Evolutionary conservation across 345 rosid genomes (phyloP).

Genomic region (Ricinus communis): DNA sequence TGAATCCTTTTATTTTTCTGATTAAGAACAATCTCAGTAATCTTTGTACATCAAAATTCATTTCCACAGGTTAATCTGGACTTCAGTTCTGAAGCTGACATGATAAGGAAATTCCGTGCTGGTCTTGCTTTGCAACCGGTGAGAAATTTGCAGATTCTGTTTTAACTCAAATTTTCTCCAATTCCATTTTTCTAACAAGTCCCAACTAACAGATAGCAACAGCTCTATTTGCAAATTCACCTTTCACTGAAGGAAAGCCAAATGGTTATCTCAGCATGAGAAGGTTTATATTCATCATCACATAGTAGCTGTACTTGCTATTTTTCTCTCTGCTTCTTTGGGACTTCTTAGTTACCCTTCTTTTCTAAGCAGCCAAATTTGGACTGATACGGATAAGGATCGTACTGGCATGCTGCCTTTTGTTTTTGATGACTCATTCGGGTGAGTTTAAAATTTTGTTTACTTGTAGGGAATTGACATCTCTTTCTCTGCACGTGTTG

Average conservation of each 20-base stretch:
- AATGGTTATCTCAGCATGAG: slow-evolving; percentile 98
- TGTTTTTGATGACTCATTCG: slow-evolving; percentile 87
- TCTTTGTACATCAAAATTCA: slow-evolving; percentile 5
- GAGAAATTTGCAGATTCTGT: slow-evolving; percentile 33
- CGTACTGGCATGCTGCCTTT: slow-evolving; percentile 97
- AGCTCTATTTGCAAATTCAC: slow-evolving; percentile 96
- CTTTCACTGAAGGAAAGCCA: slow-evolving; percentile 96
- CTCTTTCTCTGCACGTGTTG: too few species aligned
- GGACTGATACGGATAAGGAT: slow-evolving; percentile 92
- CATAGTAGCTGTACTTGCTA: slow-evolving; percentile 4
- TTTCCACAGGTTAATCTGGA: slow-evolving; percentile 84
- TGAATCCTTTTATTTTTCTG: neutral
- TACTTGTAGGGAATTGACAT: neutral
- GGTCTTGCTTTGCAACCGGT: slow-evolving; percentile 99
- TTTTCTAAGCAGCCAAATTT: slow-evolving; percentile 70
- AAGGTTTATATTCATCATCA: slow-evolving; percentile 49
- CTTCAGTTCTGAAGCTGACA: slow-evolving; percentile 92
- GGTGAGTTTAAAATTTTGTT: slow-evolving; percentile 50
- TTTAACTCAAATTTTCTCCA: slow-evolving; percentile 10
- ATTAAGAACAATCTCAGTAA: neutral
- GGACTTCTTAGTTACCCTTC: slow-evolving; percentile 22
- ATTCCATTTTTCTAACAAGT: slow-evolving; percentile 31
- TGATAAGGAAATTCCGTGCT: slow-evolving; percentile 93
- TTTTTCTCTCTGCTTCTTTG: slow-evolving; percentile 3
- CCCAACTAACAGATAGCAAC: slow-evolving; percentile 83